phyloP scores from a whole-genome alignment of 345 rosid species.

The Hibiscus mutabilis region DNA sequence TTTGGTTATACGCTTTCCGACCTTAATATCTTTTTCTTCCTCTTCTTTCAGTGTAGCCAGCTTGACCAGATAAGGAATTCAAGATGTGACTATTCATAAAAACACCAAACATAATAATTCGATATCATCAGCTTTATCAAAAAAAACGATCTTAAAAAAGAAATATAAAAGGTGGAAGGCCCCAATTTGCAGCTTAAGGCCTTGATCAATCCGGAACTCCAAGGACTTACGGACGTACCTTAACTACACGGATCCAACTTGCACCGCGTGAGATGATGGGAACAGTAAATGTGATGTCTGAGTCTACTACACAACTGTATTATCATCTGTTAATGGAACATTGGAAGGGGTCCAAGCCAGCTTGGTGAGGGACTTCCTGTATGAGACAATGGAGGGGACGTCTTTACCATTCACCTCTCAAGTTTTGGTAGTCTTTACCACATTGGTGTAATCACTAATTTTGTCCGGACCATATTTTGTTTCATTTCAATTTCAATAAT shows the following conservation, averaged over 20 bases:
- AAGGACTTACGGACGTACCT: slow-evolving; percentile 9
- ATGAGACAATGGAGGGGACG: not conserved
- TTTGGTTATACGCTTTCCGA: no score
- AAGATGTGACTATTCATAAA: no score
- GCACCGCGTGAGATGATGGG: not conserved
- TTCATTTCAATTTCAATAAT: no score
- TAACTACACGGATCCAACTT: not conserved
- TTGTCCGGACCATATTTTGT: no score
- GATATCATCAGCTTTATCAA: not conserved
- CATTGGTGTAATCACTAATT: no score
- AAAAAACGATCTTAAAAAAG: not conserved
- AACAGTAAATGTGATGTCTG: not conserved
- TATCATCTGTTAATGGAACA: not conserved
- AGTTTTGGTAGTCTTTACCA: not conserved
- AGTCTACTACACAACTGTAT: not conserved
- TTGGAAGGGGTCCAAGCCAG: slow-evolving; percentile 9
- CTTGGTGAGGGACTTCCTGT: not conserved
- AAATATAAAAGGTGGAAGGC: not conserved
- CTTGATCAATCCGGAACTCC: not conserved
- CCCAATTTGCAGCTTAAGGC: not conserved
- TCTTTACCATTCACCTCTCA: not conserved
- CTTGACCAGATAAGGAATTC: no score
- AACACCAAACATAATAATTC: no score
- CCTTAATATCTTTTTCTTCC: no score
- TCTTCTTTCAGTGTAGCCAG: no score